Evolutionary conservation across 371 early-diverging fungal species (phyloP).

Genomic region (Rhizopus delemar): DNA sequence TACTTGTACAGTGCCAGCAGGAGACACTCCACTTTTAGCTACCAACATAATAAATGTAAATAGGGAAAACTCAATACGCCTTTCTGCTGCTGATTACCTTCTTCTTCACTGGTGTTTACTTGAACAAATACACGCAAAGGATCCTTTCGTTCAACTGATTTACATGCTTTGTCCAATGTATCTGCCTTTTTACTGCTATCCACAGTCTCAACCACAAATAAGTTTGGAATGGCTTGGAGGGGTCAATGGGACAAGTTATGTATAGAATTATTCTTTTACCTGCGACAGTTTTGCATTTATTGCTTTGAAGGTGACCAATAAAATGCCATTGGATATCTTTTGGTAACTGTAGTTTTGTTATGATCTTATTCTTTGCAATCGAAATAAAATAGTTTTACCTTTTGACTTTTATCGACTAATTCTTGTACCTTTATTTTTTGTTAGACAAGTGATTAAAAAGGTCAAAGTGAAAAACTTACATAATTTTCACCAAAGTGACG

Average conservation of each 20-base stretch:
- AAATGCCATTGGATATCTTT: slow-evolving; percentile 93
- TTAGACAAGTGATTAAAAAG: background rate
- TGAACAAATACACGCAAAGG: slow-evolving; percentile 86
- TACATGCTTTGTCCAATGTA: slow-evolving; percentile 74
- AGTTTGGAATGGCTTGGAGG: slow-evolving; percentile 74
- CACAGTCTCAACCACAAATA: slow-evolving; percentile 90
- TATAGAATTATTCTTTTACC: slow-evolving; percentile 26
- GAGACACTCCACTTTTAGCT: slow-evolving; percentile 82
- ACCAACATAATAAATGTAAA: slow-evolving; percentile 4
- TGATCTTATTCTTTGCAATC: background rate
- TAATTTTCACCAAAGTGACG: slow-evolving; percentile 96
- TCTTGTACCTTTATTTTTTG: slow-evolving; percentile 76
- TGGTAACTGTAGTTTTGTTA: slow-evolving; percentile 52
- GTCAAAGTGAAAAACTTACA: slow-evolving; percentile 52
- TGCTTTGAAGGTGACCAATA: slow-evolving; percentile 91
- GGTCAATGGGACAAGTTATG: background rate
- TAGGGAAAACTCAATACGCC: background rate
- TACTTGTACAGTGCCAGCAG: slow-evolving; percentile 46
- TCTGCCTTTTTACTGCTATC: slow-evolving; percentile 83
- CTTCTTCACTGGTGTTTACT: slow-evolving; percentile 93
- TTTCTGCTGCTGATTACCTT: slow-evolving; percentile 47
- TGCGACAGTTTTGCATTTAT: slow-evolving; percentile 90
- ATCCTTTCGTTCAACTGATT: slow-evolving; percentile 38
- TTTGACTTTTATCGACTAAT: slow-evolving; percentile 83
- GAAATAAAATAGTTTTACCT: slow-evolving; percentile 42